Percentiles rank a stretch among this genome's conserved stretches.
Conservation (phyloP, 2,329 filamentous ascomycete species). For the Alternaria atra region DNA sequence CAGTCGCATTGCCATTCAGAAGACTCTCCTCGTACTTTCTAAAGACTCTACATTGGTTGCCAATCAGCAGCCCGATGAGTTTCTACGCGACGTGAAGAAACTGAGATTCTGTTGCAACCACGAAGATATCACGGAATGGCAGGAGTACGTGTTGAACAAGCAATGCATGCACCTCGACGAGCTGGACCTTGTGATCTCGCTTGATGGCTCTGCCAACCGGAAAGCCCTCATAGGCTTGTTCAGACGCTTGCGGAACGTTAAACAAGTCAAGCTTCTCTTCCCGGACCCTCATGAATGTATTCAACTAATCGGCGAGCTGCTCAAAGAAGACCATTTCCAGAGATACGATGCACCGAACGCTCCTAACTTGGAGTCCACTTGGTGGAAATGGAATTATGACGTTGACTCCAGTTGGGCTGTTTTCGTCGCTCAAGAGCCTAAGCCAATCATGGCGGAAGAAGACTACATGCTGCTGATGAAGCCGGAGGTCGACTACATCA, state of each 20-base stretch:
- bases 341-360: constrained; percentile 47
- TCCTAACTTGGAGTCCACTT: constrained; percentile 42
- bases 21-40: constrained; percentile 48
- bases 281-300: constrained; percentile 33
- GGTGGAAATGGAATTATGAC: constrained; percentile 54
- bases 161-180: constrained; percentile 41
- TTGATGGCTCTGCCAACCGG: constrained; percentile 23
- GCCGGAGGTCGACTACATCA: constrained; percentile 49
- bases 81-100: constrained; percentile 41
- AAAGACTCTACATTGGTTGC: constrained; percentile 3
- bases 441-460: constrained; percentile 44
- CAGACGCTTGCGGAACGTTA: constrained; percentile 45
- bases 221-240: constrained; percentile 47
- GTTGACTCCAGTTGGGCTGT: constrained; percentile 33
- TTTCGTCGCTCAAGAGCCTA: constrained; percentile 40
- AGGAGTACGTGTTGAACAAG: constrained; percentile 42
- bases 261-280: constrained; percentile 46
- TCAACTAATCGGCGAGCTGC: constrained; percentile 49
- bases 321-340: constrained; percentile 54
- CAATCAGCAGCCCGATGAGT: constrained; percentile 32
- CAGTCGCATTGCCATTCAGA: constrained; percentile 44
- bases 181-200: constrained; percentile 30
- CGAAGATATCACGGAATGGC: constrained; percentile 45
- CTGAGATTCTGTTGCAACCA: constrained; percentile 39
- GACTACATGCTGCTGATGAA: constrained; percentile 50